Conservation (phyloP, 768 basidiomycete genomes). For the Porpolomopsis calyptriformis region DNA sequence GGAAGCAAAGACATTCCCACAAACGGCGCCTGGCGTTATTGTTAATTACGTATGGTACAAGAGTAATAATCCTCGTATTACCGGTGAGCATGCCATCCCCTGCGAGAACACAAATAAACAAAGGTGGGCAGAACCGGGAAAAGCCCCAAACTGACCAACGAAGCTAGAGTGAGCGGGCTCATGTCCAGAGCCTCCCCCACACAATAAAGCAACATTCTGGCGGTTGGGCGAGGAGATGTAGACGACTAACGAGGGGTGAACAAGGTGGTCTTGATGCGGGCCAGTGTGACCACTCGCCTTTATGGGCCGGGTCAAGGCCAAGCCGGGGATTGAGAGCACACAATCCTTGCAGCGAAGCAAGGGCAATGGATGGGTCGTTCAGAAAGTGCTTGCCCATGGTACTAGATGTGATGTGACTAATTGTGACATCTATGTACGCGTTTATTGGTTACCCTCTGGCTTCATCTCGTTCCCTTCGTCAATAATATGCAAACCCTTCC, state of each 20-base stretch:
- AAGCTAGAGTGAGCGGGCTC: slow-evolving; percentile 86
- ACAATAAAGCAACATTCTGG: slow-evolving; percentile 65
- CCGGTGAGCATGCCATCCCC: slow-evolving; percentile 73
- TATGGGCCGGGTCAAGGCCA: slow-evolving; percentile 57
- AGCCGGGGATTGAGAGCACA: slow-evolving; percentile 62
- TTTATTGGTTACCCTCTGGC: background rate
- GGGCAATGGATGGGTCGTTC: slow-evolving; percentile 62
- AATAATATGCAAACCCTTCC: slow-evolving; percentile 36
- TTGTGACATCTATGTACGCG: slow-evolving; percentile 1
- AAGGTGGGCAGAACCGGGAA: background rate
- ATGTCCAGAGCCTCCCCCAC: slow-evolving; percentile 82
- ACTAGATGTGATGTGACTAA: background rate
- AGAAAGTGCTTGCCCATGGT: slow-evolving; percentile 60
- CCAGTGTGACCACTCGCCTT: slow-evolving; percentile 37
- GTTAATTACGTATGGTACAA: background rate
- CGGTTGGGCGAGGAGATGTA: slow-evolving; percentile 46
- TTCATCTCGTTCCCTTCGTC: background rate
- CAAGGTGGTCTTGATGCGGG: background rate
- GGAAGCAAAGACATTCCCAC: slow-evolving; percentile 83
- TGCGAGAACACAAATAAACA: slow-evolving; percentile 16
- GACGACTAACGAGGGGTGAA: slow-evolving; percentile 38
- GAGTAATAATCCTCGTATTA: slow-evolving; percentile 14
- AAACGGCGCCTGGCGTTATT: slow-evolving; percentile 51
- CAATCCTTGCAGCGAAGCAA: slow-evolving; percentile 70
- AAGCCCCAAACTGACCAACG: slow-evolving; percentile 47